Evolutionary conservation across 2,329 filamentous ascomycete genomes (phyloP).

Genomic region (Pyrenophora teres): DNA sequence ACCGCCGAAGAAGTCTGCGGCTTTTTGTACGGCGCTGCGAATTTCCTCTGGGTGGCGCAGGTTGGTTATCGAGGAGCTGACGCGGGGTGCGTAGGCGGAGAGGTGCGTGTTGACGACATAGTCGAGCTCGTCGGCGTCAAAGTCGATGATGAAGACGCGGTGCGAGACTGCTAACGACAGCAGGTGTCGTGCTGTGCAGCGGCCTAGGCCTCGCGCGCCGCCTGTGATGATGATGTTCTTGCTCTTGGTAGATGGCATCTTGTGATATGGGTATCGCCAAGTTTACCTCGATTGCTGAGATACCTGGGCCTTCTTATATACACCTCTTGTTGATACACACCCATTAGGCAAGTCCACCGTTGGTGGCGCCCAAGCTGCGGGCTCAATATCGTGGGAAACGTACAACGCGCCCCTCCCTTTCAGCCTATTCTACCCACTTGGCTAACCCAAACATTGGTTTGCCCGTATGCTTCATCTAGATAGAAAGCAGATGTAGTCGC

Average conservation of each 20-base stretch:
- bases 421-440: conserved; percentile 18
- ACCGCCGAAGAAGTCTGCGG: conserved; percentile 46
- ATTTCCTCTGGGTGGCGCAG: conserved; percentile 41
- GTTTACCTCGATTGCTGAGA: background rate
- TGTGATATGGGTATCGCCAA: background rate
- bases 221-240: conserved; percentile 47
- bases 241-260: conserved; percentile 25
- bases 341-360: background rate
- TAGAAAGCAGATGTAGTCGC: background rate
- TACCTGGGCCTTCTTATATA: background rate
- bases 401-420: conserved; percentile 8
- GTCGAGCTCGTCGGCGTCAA: conserved; percentile 47
- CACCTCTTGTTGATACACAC: background rate
- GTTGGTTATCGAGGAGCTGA: conserved; percentile 41
- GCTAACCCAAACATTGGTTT: background rate
- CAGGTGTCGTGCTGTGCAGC: conserved; percentile 50
- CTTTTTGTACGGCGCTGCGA: conserved; percentile 40
- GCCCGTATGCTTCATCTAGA: conserved; percentile 3
- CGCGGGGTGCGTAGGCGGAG: conserved; percentile 34
- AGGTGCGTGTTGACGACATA: conserved; percentile 37
- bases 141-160: conserved; percentile 52
- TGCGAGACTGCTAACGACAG: conserved; percentile 44
- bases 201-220: conserved; percentile 52
- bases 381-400: conserved; percentile 8
- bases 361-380: conserved; percentile 6